phyloP scores from a whole-genome alignment of 306 rosid genomes.

The Prunus dulcis region DNA sequence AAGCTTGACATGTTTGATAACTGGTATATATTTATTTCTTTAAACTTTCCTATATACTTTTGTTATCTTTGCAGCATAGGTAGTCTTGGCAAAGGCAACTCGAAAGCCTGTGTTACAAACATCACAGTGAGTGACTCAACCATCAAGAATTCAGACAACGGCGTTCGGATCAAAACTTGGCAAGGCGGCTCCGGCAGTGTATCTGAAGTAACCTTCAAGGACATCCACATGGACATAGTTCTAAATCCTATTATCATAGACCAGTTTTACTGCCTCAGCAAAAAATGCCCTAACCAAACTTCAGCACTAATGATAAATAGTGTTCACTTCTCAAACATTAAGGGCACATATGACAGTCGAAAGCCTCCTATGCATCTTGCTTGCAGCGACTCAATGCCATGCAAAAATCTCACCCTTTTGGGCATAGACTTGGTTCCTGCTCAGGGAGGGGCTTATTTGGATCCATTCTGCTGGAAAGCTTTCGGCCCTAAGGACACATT shows the following conservation, averaged over 20 bases:
- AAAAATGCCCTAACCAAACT: conserved; percentile 52
- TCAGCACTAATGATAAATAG: conserved; percentile 43
- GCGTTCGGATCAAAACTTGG: conserved; percentile 73
- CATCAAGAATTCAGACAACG: conserved; percentile 54
- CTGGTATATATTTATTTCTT: no score
- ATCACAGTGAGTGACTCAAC: conserved; percentile 57
- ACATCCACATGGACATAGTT: conserved; percentile 58
- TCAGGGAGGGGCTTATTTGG: conserved; percentile 11
- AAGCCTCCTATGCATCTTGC: conserved; percentile 45
- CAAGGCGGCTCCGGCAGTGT: conserved; percentile 74
- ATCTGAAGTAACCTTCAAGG: conserved; percentile 49
- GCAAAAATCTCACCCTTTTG: conserved; percentile 48
- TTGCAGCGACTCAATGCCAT: conserved; percentile 56
- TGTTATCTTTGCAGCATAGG: conserved; percentile 46
- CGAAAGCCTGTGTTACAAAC: conserved; percentile 59
- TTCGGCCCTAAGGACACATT: conserved; percentile 39
- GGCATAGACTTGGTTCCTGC: conserved; percentile 40
- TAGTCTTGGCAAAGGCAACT: conserved; percentile 58
- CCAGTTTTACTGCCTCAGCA: conserved; percentile 56
- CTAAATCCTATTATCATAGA: conserved; percentile 55
- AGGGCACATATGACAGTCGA: conserved; percentile 55
- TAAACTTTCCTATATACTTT: neutral
- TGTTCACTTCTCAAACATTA: conserved; percentile 41
- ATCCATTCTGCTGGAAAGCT: conserved; percentile 58
- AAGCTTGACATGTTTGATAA: no score